phyloP scores from a whole-genome alignment of 2,329 filamentous ascomycete species.

The Apiospora kogelbergensis region DNA sequence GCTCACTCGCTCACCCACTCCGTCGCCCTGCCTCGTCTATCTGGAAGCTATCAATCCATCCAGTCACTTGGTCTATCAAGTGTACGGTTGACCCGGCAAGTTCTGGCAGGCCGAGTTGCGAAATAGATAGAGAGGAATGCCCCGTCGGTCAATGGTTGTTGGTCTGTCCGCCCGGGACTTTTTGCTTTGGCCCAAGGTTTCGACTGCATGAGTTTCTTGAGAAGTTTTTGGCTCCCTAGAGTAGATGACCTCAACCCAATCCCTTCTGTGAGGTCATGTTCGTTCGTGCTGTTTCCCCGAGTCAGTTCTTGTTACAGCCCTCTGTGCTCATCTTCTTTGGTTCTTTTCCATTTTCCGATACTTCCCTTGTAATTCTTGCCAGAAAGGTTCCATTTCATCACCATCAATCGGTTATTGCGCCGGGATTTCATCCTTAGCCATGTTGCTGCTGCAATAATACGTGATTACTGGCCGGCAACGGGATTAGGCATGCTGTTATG shows the following conservation, averaged over 20 bases:
- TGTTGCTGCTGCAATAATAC: not conserved
- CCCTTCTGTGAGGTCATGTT: not conserved
- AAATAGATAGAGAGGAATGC: not conserved
- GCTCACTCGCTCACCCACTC: not conserved
- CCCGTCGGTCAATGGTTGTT: not conserved
- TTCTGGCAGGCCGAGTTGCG: not conserved
- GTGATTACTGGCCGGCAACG: not conserved
- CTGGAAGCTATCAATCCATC: not conserved
- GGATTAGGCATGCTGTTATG: not conserved
- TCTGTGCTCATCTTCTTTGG: not conserved
- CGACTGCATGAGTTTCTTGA: not conserved
- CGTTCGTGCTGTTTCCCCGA: constrained; percentile 2
- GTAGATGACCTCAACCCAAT: constrained; percentile 3
- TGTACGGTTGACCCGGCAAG: not conserved
- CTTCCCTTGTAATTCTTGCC: not conserved
- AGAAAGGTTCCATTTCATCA: not conserved
- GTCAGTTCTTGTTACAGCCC: constrained; percentile 1
- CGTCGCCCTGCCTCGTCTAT: not conserved
- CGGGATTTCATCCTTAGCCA: not conserved
- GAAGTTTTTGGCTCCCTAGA: not conserved
- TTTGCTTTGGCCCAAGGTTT: constrained; percentile 2
- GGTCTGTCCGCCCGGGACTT: not conserved
- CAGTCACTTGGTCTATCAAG: not conserved
- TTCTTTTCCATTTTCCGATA: not conserved
- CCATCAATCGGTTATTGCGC: not conserved